phyloP scores from a whole-genome alignment of 106 monocot genomes.

The Acorus calamus region DNA sequence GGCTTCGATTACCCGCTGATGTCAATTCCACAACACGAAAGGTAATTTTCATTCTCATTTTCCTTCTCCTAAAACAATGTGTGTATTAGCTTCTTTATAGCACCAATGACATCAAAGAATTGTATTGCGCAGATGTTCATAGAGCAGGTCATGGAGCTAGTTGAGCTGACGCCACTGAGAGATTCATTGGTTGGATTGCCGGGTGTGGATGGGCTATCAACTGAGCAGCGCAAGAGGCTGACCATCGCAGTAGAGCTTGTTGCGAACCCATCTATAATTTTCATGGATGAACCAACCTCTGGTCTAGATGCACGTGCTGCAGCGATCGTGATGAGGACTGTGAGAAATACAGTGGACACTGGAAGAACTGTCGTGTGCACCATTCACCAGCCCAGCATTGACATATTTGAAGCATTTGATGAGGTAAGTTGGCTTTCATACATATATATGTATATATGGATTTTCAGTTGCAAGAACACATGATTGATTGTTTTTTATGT shows the following conservation, averaged over 20 bases:
- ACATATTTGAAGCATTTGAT: conserved; percentile 93
- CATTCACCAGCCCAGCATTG: conserved; percentile 70
- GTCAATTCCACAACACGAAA: conserved; percentile 26
- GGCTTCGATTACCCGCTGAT: conserved; percentile 29
- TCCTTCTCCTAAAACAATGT: too few species aligned
- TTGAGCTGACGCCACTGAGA: conserved; percentile 16
- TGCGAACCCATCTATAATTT: conserved; percentile 31
- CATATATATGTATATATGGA: not conserved
- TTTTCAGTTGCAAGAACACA: not conserved
- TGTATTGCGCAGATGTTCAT: conserved; percentile 17
- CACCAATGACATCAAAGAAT: not conserved
- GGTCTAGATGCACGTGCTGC: conserved; percentile 53
- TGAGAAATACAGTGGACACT: conserved; percentile 22
- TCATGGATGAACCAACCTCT: conserved; percentile 42
- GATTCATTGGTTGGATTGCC: conserved; percentile 37
- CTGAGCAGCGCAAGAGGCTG: conserved; percentile 40
- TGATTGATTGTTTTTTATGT: too few species aligned
- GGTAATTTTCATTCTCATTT: conserved; percentile 6
- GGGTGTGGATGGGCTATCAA: conserved; percentile 41
- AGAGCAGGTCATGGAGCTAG: not conserved
- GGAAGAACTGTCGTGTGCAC: conserved; percentile 31
- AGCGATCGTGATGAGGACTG: conserved; percentile 52
- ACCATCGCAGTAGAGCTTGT: conserved; percentile 17
- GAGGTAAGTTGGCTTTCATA: conserved; percentile 31
- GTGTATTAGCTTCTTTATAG: not conserved